Percentiles rank a stretch among this genome's conserved stretches.
phyloP scores from a whole-genome alignment of 352 stramenopile species.

The Thalassiosira exigua region DNA sequence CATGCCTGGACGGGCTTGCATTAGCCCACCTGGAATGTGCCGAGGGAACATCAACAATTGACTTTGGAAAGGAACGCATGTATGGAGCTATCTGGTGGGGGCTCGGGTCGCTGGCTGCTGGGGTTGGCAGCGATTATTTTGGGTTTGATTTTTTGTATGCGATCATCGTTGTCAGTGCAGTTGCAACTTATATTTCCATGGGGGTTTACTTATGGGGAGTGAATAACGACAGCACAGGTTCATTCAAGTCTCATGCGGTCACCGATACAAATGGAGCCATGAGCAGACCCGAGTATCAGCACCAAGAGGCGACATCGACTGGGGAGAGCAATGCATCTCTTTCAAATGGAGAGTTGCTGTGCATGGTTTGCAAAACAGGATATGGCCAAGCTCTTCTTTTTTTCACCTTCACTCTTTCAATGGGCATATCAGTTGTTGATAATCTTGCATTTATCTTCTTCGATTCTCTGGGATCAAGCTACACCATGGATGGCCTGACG shows the following conservation, averaged over 20 bases:
- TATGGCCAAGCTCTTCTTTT: conserved; percentile 43
- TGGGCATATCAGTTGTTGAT: conserved; percentile 47
- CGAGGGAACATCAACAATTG: conserved; percentile 8
- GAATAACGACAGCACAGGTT: conserved; percentile 43
- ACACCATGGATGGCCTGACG: conserved; percentile 49
- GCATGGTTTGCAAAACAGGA: conserved; percentile 26
- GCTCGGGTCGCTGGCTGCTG: conserved; percentile 28
- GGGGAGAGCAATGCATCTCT: conserved; percentile 1
- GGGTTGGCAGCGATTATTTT: conserved; percentile 48
- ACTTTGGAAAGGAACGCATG: conserved; percentile 49
- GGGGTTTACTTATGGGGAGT: conserved; percentile 37
- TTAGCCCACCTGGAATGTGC: conserved; percentile 46
- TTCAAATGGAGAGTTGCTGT: conserved; percentile 24
- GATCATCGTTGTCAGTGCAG: conserved; percentile 14
- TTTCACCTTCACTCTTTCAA: conserved; percentile 40
- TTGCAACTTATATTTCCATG: conserved; percentile 31
- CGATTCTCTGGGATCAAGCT: conserved; percentile 39
- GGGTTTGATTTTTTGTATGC: conserved; percentile 48
- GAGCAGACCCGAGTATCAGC: conserved; percentile 5
- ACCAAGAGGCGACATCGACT: conserved; percentile 4
- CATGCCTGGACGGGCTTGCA: conserved; percentile 56
- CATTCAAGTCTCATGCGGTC: conserved; percentile 9
- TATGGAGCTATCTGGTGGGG: conserved; percentile 49
- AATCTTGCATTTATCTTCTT: conserved; percentile 55
- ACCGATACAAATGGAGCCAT: neutral